Evolutionary conservation across 2,329 filamentous ascomycete genomes (phyloP).

Genomic region (Aspergillus terreus): DNA sequence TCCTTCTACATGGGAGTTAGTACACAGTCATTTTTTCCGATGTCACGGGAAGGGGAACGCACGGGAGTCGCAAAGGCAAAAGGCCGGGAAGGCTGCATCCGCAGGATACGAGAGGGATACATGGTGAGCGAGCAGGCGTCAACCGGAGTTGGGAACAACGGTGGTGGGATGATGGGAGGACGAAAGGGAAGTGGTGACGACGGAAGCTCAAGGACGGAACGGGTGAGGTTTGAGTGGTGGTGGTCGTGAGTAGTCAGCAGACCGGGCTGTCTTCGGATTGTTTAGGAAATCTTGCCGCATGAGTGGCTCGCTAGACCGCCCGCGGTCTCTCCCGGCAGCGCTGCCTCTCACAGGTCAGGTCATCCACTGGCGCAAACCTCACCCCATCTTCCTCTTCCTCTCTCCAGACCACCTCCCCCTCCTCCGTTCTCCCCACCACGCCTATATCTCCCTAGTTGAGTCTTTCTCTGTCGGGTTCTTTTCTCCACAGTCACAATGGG

Average conservation of each 20-base stretch:
- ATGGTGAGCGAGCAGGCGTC: slow-evolving; percentile 46
- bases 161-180: slow-evolving; percentile 16
- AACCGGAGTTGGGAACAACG: slow-evolving; percentile 18
- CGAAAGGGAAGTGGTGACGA: slow-evolving; percentile 18
- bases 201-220: slow-evolving; percentile 18
- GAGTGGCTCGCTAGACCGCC: slow-evolving; percentile 37
- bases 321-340: slow-evolving; percentile 36
- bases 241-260: slow-evolving; percentile 10
- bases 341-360: slow-evolving; percentile 30
- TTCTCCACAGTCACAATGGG: slow-evolving; percentile 67
- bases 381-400: slow-evolving; percentile 23
- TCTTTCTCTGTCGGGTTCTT: slow-evolving; percentile 12
- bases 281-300: slow-evolving; percentile 33
- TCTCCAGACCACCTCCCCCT: slow-evolving; percentile 18
- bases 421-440: slow-evolving; percentile 15
- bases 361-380: slow-evolving; percentile 29
- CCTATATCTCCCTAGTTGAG: slow-evolving; percentile 11
- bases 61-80: slow-evolving; percentile 65
- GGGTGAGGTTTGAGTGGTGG: slow-evolving; percentile 4
- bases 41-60: slow-evolving; percentile 37
- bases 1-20: slow-evolving; percentile 56
- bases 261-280: slow-evolving; percentile 30
- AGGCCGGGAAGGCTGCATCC: slow-evolving; percentile 53
- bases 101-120: slow-evolving; percentile 63
- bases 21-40: slow-evolving; percentile 20